Conservation (phyloP, 176 grass and related monocot genomes). For the Carex pumila region DNA sequence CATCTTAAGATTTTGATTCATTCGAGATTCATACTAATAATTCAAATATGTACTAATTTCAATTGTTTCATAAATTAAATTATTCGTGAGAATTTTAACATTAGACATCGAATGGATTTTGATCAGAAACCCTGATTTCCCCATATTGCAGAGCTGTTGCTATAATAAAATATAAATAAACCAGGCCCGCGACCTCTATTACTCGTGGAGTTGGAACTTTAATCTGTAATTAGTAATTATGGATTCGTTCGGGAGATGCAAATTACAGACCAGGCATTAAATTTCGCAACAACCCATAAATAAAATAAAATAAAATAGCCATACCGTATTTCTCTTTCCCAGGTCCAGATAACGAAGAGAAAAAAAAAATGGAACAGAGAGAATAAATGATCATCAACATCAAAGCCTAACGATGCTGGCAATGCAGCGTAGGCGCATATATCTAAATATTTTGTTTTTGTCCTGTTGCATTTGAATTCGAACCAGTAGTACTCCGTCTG, state of each 20-base stretch:
- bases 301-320: background rate
- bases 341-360: background rate
- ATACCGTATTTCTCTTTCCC: background rate
- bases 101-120: too few species aligned
- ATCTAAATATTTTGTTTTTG: constrained; percentile 12
- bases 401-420: constrained; percentile 10
- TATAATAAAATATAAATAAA: too few species aligned
- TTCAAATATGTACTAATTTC: too few species aligned
- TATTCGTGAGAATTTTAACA: too few species aligned
- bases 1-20: too few species aligned
- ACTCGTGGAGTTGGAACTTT: too few species aligned
- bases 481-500: background rate
- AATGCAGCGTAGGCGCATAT: background rate
- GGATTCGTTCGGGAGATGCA: background rate
- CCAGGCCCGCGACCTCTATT: too few species aligned
- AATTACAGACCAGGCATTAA: background rate
- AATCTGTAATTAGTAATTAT: background rate
- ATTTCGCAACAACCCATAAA: constrained; percentile 10
- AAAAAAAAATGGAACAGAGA: background rate
- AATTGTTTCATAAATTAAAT: too few species aligned
- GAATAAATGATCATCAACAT: constrained; percentile 6
- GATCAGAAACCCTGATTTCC: too few species aligned
- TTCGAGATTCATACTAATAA: too few species aligned
- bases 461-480: constrained; percentile 9
- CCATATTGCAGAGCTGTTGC: too few species aligned